These are phyloP conservation scores for Handroanthus guayacan DNA, from an alignment of 257 asterid species.

Conservation along the genomic window DNA sequence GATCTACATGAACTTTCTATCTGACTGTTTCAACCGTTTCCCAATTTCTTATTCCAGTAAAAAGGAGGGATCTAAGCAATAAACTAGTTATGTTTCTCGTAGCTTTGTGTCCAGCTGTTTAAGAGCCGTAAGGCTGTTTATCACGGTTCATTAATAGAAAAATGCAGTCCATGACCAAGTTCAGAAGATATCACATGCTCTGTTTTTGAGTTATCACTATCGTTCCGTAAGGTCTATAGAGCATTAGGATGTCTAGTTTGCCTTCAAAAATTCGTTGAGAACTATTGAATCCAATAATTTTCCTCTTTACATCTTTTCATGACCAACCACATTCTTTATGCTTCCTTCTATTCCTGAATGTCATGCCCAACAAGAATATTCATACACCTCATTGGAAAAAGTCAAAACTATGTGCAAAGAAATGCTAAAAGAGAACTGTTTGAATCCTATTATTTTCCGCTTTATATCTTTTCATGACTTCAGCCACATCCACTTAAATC, in stretches of 20 bases:
- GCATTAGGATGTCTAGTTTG: not conserved
- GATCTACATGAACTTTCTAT: not conserved
- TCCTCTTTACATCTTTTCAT: not conserved
- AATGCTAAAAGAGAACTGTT: conserved; percentile 7
- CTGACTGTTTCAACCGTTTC: not conserved
- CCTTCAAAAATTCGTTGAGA: not conserved
- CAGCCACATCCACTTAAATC: not conserved
- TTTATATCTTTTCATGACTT: not conserved
- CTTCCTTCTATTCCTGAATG: not conserved
- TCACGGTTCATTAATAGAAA: not conserved
- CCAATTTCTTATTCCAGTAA: not conserved
- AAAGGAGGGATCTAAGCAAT: not conserved
- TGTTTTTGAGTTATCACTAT: not conserved
- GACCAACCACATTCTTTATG: no score
- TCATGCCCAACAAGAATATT: not conserved
- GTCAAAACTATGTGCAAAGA: not conserved
- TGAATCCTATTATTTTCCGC: not conserved
- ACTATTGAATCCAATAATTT: no score
- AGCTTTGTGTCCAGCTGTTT: not conserved
- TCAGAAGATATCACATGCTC: not conserved
- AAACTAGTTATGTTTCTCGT: not conserved
- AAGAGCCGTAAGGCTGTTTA: not conserved
- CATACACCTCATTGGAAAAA: not conserved
- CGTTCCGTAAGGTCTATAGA: not conserved
- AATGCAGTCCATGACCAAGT: not conserved